phyloP scores from a whole-genome alignment of 352 stramenopile genomes.

The Phytophthora citricola region DNA sequence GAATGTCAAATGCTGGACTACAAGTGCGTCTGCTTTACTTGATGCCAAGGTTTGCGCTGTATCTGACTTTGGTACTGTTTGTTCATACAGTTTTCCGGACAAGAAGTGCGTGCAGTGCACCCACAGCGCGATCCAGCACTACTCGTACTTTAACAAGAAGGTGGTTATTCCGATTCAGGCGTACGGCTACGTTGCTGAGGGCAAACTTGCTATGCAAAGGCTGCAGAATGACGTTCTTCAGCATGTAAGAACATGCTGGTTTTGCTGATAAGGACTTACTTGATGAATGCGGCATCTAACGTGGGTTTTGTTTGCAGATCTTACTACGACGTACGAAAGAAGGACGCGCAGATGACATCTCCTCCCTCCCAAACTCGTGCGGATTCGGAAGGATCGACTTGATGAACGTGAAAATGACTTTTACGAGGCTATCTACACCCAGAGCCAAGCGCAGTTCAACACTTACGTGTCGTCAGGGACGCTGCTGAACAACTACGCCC shows the following conservation, averaged over 20 bases:
- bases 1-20: slow-evolving; percentile 97
- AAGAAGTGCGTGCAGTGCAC: slow-evolving; percentile 93
- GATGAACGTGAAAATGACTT: slow-evolving; percentile 97
- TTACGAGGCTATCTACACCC: slow-evolving; percentile 98
- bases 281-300: slow-evolving; percentile 2
- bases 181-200: slow-evolving; percentile 93
- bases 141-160: slow-evolving; percentile 98
- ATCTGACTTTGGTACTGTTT: slow-evolving; percentile 16
- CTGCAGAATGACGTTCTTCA: slow-evolving; percentile 95
- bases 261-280: not conserved
- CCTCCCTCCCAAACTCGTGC: slow-evolving; percentile 88
- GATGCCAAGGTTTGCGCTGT: slow-evolving; percentile 9
- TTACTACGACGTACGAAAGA: slow-evolving; percentile 98
- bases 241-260: slow-evolving; percentile 61
- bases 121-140: slow-evolving; percentile 96
- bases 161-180: slow-evolving; percentile 98
- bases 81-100: slow-evolving; percentile 57
- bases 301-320: slow-evolving; percentile 61
- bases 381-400: slow-evolving; percentile 83
- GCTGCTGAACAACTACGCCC: slow-evolving; percentile 99
- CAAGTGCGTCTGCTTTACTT: slow-evolving; percentile 64
- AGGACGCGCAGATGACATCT: slow-evolving; percentile 96
- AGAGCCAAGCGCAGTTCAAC: slow-evolving; percentile 98
- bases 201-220: slow-evolving; percentile 95
- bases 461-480: slow-evolving; percentile 98